Base-by-base conservation (phyloP, 2,329 filamentous ascomycete species). In the Cordyceps cateniannulata region DNA sequence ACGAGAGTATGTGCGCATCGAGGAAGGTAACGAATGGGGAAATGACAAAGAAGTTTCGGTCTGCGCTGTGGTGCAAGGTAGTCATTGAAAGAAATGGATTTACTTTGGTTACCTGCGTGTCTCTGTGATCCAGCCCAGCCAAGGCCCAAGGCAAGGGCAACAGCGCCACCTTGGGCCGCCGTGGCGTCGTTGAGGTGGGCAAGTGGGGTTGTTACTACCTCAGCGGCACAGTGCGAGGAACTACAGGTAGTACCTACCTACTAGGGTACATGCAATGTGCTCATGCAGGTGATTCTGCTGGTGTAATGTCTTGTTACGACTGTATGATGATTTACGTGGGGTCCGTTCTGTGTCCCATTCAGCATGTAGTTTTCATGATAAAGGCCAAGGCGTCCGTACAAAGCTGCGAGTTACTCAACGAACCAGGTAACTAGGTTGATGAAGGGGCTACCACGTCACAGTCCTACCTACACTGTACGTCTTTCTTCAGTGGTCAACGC, bases 101-200 rank as follows among this genome's bases (percentile, higher is more conserved):
- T 51, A 51, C 12, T 38, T 22, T n/a, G n/a, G 7, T n/a, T 45
- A 45, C 4, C n/a, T 22, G n/a, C 42, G 5, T 45, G 9, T 16
- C 27, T 35, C 27, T 51, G 27, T 24, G 49, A 51, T 20, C 8
- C 50, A 40, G 20, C 50, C 32, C 25, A 32, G 49, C 35, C 35
- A 55, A 22, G 40, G 38, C n/a, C 29, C 49, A 51, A 29, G 25
- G 51, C 18, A n/a, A 42, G 22, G 50, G 32, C 50, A 54, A 20
- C 51, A 29, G 14, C 40, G 53, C 27, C 53, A 56, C 27, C 53
- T 56, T 56, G 53, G 53, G 53, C 53, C 27, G 53, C 27, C 9
- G 53, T 42, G 16, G 53, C 54, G 54, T 42, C 18, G 29, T 20
- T 24, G 44, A 20, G 44, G 5, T 47, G 44, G 27, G 25, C 3